Base-by-base conservation (phyloP, 2,329 filamentous ascomycete genomes). In the Blumeria graminis region DNA sequence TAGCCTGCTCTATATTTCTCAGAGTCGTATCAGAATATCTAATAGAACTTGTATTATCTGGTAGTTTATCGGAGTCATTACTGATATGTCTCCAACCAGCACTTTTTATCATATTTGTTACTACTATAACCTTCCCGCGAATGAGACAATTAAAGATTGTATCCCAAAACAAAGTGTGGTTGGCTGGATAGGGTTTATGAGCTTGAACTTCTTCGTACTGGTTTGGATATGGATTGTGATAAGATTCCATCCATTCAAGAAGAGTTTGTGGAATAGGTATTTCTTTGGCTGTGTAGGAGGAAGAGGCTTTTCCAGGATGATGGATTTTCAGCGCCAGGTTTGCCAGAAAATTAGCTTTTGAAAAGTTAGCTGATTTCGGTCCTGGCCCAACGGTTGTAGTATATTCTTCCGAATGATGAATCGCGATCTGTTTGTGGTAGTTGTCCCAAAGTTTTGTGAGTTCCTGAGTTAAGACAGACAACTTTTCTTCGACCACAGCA, bases 81-180 rank as follows among this genome's bases (percentile, higher is more conserved):
- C 74, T 82, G 32, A 88, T 84, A 59, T 84, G 72, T 60, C 81
- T 81, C 76, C 92, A 94, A 35, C 86, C 85, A 10, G 86, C 87
- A 56, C 79, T 76, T 57, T 74, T 76, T 52, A 96, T 72, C 33
- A 94, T 69, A 51, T 75, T 71, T n/a, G 82, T 73, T 1, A 82
- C 81, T 45, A 78, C 78, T 13, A 68, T 63, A 46, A 94, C 76
- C 57, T 83, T 81, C 45, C 89, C 90, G 51, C 88, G 83, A 32
- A 94, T 72, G 22, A 89, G 72, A 13, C 80, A 74, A 56, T 78
- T 78, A 62, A 82, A 84, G n/a, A 94, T 72, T 1, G 80, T 80
- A 65, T 89, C 85, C 90, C 90, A 96, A 69, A 87, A 96, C 38
- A 84, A 72, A 32, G 75, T 72, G 63, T 92, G 85, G 46, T 80